Evolutionary conservation across 2,329 filamentous ascomycete genomes (phyloP).

Genomic region (Penicillium sp.): DNA sequence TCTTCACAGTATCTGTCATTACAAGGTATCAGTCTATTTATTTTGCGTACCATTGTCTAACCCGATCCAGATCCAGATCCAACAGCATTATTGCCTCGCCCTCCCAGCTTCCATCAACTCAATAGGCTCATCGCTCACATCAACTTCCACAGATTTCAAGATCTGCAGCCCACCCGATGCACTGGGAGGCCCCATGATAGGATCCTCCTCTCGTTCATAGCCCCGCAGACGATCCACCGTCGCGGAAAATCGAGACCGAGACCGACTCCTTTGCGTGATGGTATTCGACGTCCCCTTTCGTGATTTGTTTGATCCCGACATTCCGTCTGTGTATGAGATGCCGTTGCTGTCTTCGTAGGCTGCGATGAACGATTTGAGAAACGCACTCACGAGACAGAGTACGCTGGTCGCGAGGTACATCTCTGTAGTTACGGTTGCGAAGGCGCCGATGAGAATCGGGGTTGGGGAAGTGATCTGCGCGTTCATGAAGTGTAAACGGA

Average conservation of each 20-base stretch:
- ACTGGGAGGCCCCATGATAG: constrained; percentile 1
- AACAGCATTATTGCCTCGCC: background rate
- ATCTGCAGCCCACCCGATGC: constrained; percentile 10
- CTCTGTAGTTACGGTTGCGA: constrained; percentile 15
- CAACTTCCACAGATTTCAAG: constrained; percentile 11
- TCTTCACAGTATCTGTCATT: background rate
- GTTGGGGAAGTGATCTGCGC: constrained; percentile 10
- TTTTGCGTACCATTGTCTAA: background rate
- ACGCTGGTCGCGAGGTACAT: constrained; percentile 17
- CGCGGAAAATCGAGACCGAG: background rate
- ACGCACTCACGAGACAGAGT: constrained; percentile 14
- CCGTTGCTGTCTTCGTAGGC: constrained; percentile 5
- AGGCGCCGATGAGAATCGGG: constrained; percentile 15
- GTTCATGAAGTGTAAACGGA: constrained; percentile 13
- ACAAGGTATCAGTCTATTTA: background rate
- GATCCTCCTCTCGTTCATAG: constrained; percentile 14
- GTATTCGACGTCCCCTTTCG: background rate
- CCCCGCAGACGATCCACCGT: background rate
- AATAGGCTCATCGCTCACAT: constrained; percentile 12
- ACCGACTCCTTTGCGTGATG: background rate
- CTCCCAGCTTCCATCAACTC: constrained; percentile 2
- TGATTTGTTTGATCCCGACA: constrained; percentile 5
- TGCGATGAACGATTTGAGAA: constrained; percentile 17
- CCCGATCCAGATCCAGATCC: background rate
- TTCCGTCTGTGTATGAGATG: constrained; percentile 13